Percentiles rank a stretch among this genome's conserved stretches.
Conservation (phyloP, 352 stramenopile genomes). For the Vaucheria bursata region DNA sequence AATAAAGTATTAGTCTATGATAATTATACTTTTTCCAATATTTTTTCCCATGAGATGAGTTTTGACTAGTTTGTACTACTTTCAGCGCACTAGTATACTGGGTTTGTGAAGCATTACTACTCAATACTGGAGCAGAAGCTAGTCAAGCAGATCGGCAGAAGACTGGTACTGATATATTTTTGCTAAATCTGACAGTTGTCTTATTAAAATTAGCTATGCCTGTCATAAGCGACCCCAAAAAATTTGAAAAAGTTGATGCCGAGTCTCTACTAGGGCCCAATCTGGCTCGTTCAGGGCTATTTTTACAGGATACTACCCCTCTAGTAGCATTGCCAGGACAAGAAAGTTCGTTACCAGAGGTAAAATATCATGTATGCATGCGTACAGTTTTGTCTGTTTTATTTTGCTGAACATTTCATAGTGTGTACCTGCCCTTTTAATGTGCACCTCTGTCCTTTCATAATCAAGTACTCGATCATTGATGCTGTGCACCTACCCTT, state of each 20-base stretch:
- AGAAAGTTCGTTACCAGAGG: background rate
- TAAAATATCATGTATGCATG: too few relatives aligned
- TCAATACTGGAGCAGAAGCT: conserved; percentile 32
- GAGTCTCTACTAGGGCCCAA: conserved; percentile 27
- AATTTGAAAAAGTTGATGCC: conserved; percentile 48
- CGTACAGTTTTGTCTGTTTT: background rate
- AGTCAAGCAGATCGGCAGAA: conserved; percentile 27
- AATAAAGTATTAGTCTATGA: too few relatives aligned
- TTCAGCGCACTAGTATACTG: too few relatives aligned
- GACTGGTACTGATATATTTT: conserved; percentile 20
- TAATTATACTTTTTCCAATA: too few relatives aligned
- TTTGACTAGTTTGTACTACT: too few relatives aligned
- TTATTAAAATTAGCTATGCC: conserved; percentile 42
- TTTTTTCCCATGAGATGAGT: too few relatives aligned
- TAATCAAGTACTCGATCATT: too few relatives aligned
- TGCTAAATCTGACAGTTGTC: conserved; percentile 45
- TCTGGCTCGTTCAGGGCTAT: conserved; percentile 13
- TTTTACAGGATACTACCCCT: conserved; percentile 37
- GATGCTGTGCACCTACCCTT: too few relatives aligned
- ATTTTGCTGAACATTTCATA: too few relatives aligned
- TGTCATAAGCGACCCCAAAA: conserved; percentile 42
- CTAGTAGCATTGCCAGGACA: conserved; percentile 7
- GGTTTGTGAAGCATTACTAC: conserved; percentile 25
- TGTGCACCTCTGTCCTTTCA: too few relatives aligned
- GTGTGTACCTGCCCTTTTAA: too few relatives aligned